Conservation (phyloP, 345 rosid species). For the Brassica cretica region DNA sequence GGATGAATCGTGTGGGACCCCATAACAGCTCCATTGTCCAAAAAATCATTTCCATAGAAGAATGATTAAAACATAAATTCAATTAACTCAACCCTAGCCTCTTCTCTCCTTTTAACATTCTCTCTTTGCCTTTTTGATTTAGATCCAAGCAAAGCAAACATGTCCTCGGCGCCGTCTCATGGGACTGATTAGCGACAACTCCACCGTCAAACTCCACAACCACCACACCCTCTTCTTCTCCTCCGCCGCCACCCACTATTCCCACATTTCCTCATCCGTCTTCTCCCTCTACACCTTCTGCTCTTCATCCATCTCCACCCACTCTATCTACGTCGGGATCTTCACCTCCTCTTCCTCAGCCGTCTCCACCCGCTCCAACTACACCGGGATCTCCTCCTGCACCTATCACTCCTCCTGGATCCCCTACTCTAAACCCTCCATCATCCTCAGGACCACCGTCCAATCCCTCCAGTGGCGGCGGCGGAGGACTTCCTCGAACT, state of each 20-base stretch:
- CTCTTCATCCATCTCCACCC: conserved; percentile 38
- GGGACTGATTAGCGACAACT: conserved; percentile 41
- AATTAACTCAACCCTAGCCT: neutral
- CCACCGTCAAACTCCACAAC: conserved; percentile 44
- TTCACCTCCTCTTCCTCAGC: neutral
- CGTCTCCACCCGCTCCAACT: neutral
- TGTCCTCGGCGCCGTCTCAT: conserved; percentile 56
- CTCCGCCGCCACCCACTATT: conserved; percentile 42
- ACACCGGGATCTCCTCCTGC: no score
- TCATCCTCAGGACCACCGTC: conserved; percentile 26
- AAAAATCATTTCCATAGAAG: neutral
- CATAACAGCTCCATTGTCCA: conserved; percentile 24
- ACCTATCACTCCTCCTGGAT: neutral
- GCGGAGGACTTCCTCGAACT: conserved; percentile 13
- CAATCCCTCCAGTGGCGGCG: neutral
- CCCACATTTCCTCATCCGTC: conserved; percentile 41
- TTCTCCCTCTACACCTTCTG: conserved; percentile 42
- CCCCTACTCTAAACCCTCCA: neutral
- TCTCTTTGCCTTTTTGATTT: neutral
- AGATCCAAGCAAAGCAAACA: conserved; percentile 28
- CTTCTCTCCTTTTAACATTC: conserved; percentile 8
- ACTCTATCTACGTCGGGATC: conserved; percentile 18
- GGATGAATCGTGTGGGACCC: conserved; percentile 57
- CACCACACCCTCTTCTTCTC: conserved; percentile 42
- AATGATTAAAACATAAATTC: neutral